These are phyloP conservation scores for Grammothele lineata DNA, from an alignment of 768 basidiomycete species.

Conservation along the genomic window DNA sequence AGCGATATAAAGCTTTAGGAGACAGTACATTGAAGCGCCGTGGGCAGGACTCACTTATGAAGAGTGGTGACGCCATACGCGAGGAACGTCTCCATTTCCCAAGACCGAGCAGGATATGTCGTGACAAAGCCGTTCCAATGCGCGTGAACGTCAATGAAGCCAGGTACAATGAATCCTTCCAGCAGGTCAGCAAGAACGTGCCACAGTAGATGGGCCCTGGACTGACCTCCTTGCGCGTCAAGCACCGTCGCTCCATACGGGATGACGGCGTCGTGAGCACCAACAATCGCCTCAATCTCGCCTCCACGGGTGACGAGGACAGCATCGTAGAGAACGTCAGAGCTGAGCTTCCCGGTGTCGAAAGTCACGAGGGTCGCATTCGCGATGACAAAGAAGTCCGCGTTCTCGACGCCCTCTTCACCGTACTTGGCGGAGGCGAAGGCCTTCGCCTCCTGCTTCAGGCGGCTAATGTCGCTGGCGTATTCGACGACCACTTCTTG, in stretches of 20 bases:
- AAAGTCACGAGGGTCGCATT: constrained; percentile 73
- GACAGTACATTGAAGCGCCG: background rate
- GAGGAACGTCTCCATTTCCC: constrained; percentile 73
- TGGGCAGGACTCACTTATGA: constrained; percentile 55
- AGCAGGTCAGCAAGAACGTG: too few species aligned
- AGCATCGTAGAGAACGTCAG: constrained; percentile 51
- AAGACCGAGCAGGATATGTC: constrained; percentile 58
- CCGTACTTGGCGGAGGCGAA: background rate
- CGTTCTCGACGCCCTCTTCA: constrained; percentile 22
- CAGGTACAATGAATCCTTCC: constrained; percentile 61
- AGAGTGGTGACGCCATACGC: constrained; percentile 74
- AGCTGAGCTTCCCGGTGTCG: constrained; percentile 45
- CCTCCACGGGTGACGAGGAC: constrained; percentile 53
- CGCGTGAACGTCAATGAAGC: constrained; percentile 75
- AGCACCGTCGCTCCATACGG: constrained; percentile 34
- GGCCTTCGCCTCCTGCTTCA: constrained; percentile 48
- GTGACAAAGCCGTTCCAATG: constrained; percentile 60
- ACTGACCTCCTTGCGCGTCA: constrained; percentile 57
- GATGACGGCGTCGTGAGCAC: constrained; percentile 33
- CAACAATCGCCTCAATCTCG: constrained; percentile 38
- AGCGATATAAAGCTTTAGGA: background rate
- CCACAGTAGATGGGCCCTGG: too few species aligned
- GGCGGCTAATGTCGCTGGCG: constrained; percentile 53
- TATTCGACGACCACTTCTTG: constrained; percentile 58
- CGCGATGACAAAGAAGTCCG: constrained; percentile 51